phyloP scores from a whole-genome alignment of 805 yeast species.

The Lipomyces lipofer region DNA sequence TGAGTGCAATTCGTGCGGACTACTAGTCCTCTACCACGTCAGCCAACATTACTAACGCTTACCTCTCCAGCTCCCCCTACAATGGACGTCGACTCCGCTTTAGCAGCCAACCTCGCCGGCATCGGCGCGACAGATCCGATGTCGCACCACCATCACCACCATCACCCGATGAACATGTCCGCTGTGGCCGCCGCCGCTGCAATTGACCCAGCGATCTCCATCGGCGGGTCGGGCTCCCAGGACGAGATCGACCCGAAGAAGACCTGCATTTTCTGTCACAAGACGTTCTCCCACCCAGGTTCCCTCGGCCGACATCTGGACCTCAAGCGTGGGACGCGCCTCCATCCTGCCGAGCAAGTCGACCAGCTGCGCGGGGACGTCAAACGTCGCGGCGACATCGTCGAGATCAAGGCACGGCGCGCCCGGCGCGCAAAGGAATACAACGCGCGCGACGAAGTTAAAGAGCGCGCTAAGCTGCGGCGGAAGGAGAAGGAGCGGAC shows the following conservation, averaged over 20 bases:
- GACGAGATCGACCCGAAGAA: slow-evolving; percentile 37
- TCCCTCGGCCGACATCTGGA: slow-evolving; percentile 63
- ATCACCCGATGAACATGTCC: slow-evolving; percentile 27
- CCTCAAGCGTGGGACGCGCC: slow-evolving; percentile 51
- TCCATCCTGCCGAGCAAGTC: slow-evolving; percentile 54
- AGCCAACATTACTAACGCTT: not conserved
- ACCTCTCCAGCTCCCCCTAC: not conserved
- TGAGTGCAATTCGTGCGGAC: not conserved
- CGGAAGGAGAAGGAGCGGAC: slow-evolving; percentile 49
- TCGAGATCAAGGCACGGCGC: slow-evolving; percentile 45
- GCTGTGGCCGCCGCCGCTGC: slow-evolving; percentile 27
- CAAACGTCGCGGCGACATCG: slow-evolving; percentile 53
- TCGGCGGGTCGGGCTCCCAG: slow-evolving; percentile 7
- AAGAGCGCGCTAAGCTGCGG: slow-evolving; percentile 48
- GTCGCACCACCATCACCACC: slow-evolving; percentile 25
- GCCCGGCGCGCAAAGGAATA: slow-evolving; percentile 46
- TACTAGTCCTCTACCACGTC: not conserved
- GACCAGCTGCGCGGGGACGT: slow-evolving; percentile 51
- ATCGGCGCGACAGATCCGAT: slow-evolving; percentile 23
- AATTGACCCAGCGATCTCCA: slow-evolving; percentile 26
- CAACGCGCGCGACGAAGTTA: slow-evolving; percentile 51
- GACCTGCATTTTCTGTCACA: slow-evolving; percentile 54
- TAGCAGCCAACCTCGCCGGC: slow-evolving; percentile 28
- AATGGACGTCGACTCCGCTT: slow-evolving; percentile 28
- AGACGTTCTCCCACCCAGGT: slow-evolving; percentile 57